phyloP scores from a whole-genome alignment of 208 protist species.

The Vickermania ingenoplastis region DNA sequence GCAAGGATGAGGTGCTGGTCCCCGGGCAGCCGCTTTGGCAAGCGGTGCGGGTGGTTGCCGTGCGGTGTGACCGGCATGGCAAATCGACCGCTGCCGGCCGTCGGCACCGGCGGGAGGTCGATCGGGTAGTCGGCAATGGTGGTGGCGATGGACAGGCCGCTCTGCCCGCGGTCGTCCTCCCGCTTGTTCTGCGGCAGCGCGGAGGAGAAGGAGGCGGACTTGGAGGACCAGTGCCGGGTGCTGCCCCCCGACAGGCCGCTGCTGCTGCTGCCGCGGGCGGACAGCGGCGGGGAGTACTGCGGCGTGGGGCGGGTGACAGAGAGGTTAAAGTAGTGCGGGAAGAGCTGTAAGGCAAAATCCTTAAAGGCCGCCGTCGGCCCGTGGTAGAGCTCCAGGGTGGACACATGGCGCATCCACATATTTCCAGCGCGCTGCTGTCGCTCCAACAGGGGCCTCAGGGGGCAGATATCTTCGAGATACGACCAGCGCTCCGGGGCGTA shows the following conservation, averaged over 20 bases:
- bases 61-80: too few relatives aligned
- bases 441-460: constrained; percentile 30
- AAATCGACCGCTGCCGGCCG: too few relatives aligned
- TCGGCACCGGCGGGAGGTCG: too few relatives aligned
- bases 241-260: background rate
- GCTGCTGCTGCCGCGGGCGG: background rate
- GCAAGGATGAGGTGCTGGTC: constrained; percentile 68
- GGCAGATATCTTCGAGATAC: constrained; percentile 41
- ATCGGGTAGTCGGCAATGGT: too few relatives aligned
- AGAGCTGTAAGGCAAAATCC: constrained; percentile 87
- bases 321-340: constrained; percentile 72
- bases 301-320: constrained; percentile 10
- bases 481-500: constrained; percentile 67
- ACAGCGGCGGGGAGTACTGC: background rate
- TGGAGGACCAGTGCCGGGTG: background rate
- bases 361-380: constrained; percentile 88
- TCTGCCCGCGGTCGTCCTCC: background rate
- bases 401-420: constrained; percentile 9
- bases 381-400: constrained; percentile 79
- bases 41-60: background rate
- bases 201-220: background rate
- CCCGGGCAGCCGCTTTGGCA: background rate
- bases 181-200: background rate
- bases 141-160: too few relatives aligned
- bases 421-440: background rate